Evolutionary conservation across 2,329 filamentous ascomycete species (phyloP).

Genomic region (Aspergillus piperis): DNA sequence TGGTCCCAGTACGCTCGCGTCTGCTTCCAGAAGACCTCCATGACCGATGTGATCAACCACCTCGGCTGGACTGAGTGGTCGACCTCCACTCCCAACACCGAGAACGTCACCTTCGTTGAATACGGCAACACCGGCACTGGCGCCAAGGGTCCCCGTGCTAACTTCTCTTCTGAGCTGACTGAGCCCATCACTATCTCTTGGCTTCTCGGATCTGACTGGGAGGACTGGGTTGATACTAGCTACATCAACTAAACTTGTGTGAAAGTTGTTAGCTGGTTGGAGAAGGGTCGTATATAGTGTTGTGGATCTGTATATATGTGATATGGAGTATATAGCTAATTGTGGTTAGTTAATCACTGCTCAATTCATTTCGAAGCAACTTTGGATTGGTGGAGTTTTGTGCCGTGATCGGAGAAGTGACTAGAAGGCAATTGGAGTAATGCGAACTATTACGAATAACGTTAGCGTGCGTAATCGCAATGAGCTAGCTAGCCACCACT

Average conservation of each 20-base stretch:
- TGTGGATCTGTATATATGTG: not conserved
- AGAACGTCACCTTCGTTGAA: slow-evolving; percentile 59
- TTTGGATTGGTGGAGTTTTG: too few species aligned
- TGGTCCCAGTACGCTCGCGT: slow-evolving; percentile 15
- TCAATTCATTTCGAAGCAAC: too few species aligned
- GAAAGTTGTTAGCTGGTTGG: too few species aligned
- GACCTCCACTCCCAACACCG: slow-evolving; percentile 50
- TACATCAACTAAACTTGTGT: slow-evolving; percentile 32
- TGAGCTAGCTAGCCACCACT: too few species aligned
- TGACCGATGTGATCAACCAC: slow-evolving; percentile 55
- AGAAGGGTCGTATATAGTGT: not conserved
- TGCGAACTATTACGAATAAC: too few species aligned
- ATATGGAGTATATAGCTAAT: not conserved
- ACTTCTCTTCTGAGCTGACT: slow-evolving; percentile 47
- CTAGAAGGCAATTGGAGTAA: too few species aligned
- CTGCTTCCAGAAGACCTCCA: slow-evolving; percentile 10
- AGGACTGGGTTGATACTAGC: slow-evolving; percentile 46
- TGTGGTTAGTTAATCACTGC: too few species aligned
- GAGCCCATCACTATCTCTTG: slow-evolving; percentile 46
- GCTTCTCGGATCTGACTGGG: slow-evolving; percentile 50
- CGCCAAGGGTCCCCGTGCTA: slow-evolving; percentile 55
- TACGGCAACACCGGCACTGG: slow-evolving; percentile 62
- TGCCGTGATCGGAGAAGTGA: too few species aligned
- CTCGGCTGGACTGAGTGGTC: slow-evolving; percentile 63
- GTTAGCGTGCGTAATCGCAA: too few species aligned